A percentile compares a stretch with the other conserved stretches of the same genome.
Conservation (phyloP, 441 rosid species). For the Erodium chrysanthum region DNA sequence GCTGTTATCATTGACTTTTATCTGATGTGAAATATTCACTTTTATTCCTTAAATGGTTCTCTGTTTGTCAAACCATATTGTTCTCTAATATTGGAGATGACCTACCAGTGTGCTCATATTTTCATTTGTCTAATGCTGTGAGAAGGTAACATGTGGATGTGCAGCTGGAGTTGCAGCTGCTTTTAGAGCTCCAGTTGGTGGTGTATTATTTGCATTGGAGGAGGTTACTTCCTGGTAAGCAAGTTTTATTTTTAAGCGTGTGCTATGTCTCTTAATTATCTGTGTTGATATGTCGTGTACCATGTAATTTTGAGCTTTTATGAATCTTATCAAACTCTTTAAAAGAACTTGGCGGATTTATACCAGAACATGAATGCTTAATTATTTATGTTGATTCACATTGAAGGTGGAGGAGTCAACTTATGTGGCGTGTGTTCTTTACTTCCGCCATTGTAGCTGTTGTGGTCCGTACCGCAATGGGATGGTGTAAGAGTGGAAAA, state of each 20-base stretch:
- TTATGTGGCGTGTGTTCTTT: conserved; percentile 98
- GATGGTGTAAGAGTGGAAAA: conserved; percentile 87
- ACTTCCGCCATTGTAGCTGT: conserved; percentile 97
- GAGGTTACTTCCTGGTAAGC: conserved; percentile 94
- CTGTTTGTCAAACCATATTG: neutral
- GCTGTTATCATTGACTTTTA: neutral
- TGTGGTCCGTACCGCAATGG: conserved; percentile 94
- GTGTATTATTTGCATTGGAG: conserved; percentile 91
- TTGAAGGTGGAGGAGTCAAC: conserved; percentile 98
- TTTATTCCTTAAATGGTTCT: neutral
- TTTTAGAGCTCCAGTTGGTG: conserved; percentile 99
- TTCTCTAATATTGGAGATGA: conserved; percentile 17
- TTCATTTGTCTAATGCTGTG: conserved; percentile 32
- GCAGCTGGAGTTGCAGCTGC: conserved; percentile 99
- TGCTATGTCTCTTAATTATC: neutral
- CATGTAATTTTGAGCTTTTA: neutral
- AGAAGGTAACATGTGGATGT: conserved; percentile 98
- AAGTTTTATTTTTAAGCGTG: conserved; percentile 12
- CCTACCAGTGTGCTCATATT: conserved; percentile 23
- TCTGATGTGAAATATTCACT: conserved; percentile 3
- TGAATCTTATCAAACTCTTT: neutral
- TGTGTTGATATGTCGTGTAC: neutral
- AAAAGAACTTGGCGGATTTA: neutral
- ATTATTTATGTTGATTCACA: conserved; percentile 17
- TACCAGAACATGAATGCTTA: neutral